Evolutionary conservation across 1,284 basidiomycete genomes (phyloP).

Genomic region (Cutaneotrichosporon daszewskae): DNA sequence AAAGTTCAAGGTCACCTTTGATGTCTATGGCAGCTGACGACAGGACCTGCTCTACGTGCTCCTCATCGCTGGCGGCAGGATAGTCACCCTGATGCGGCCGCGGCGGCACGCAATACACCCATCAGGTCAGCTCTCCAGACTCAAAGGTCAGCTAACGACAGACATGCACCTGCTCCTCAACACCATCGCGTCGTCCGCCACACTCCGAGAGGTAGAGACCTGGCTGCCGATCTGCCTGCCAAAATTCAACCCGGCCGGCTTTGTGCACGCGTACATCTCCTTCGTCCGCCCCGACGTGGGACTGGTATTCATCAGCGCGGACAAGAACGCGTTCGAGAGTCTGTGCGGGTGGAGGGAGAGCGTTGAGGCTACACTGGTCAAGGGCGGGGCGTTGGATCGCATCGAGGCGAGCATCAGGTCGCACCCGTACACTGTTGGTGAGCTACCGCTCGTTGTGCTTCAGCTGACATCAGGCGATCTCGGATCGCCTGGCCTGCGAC

Average conservation of each 20-base stretch:
- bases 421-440: slow-evolving; percentile 46
- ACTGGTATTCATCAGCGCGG: slow-evolving; percentile 49
- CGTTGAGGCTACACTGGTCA: slow-evolving; percentile 60
- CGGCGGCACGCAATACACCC: slow-evolving; percentile 93
- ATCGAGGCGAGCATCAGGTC: slow-evolving; percentile 26
- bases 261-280: slow-evolving; percentile 87
- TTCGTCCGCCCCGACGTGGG: slow-evolving; percentile 54
- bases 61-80: slow-evolving; percentile 67
- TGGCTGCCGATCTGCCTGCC: slow-evolving; percentile 96
- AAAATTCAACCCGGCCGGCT: slow-evolving; percentile 83
- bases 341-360: slow-evolving; percentile 63
- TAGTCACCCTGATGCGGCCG: slow-evolving; percentile 83
- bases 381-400: slow-evolving; percentile 54
- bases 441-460: slow-evolving; percentile 14
- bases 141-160: slow-evolving; percentile 31
- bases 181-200: slow-evolving; percentile 59
- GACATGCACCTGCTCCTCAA: slow-evolving; percentile 85
- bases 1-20: slow-evolving; percentile 63
- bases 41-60: slow-evolving; percentile 88
- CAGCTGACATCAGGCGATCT: too few species aligned
- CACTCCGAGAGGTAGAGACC: slow-evolving; percentile 68
- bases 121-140: slow-evolving; percentile 56
- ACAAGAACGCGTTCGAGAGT: slow-evolving; percentile 49
- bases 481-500: slow-evolving; percentile 77
- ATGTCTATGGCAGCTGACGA: not conserved